phyloP scores from a whole-genome alignment of 1,284 basidiomycete species.

The Puccinia novopanici region DNA sequence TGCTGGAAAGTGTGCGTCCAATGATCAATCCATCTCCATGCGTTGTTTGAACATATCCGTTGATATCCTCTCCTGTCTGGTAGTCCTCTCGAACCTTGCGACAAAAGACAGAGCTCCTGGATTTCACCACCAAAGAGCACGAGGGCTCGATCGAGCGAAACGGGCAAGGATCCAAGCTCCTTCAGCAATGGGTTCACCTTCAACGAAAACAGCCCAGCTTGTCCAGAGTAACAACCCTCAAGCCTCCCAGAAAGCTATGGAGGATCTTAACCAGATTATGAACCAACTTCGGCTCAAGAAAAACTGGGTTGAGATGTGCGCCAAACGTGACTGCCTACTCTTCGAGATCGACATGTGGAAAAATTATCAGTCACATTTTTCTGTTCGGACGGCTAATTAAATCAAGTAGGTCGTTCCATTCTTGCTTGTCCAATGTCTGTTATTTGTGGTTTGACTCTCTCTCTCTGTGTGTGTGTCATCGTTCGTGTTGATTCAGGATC shows the following conservation, averaged over 20 bases:
- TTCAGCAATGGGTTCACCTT: constrained; percentile 26
- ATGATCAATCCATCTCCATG: background rate
- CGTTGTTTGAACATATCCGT: background rate
- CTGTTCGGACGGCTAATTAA: constrained; percentile 13
- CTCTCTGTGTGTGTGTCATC: constrained; percentile 4
- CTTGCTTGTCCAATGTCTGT: background rate
- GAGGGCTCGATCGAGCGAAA: background rate
- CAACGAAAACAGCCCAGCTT: constrained; percentile 5
- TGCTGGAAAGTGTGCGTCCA: constrained; percentile 26
- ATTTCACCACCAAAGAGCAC: constrained; percentile 34
- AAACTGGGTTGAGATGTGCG: constrained; percentile 34
- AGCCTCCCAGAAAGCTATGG: constrained; percentile 1
- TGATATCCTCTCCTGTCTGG: background rate
- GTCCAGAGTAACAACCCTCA: background rate
- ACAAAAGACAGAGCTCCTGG: constrained; percentile 40
- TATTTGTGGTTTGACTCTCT: background rate
- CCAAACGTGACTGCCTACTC: constrained; percentile 18
- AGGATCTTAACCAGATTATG: constrained; percentile 31
- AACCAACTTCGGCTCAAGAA: constrained; percentile 37
- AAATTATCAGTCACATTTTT: constrained; percentile 21
- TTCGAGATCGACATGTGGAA: constrained; percentile 33
- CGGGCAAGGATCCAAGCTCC: constrained; percentile 1
- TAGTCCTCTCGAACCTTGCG: constrained; percentile 30
- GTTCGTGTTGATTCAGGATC: constrained; percentile 24
- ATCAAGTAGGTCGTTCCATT: constrained; percentile 20